Evolutionary conservation across 768 basidiomycete genomes (phyloP), one percentile per base, ranked within the genome.

Genomic region (Clitopilus hobsonii): DNA sequence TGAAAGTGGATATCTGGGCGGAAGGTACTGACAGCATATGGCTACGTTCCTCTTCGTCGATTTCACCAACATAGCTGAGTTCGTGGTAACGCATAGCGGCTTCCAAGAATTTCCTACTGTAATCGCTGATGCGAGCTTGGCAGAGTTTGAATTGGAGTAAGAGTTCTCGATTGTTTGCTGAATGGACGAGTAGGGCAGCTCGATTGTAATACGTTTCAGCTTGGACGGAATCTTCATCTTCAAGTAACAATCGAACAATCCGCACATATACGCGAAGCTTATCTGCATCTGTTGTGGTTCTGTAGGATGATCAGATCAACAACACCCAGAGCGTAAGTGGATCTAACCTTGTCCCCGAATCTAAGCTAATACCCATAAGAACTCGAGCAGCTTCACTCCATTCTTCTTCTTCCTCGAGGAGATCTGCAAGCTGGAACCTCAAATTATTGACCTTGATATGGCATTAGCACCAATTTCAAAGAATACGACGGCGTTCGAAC

Each of bases 161-260:
- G 13, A 87, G 89, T 66, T 88, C 90, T 62, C 83, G 85, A 71
- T 98, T 86, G 14, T 75, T 77, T 32, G 89, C 83, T 14, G 86
- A 83, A 67, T 94, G 89, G 22, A 92, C 86, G 20, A 98, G 81
- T 20, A 94, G 82, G 1, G 94, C 91, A 18, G 97, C 97, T 54
- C 97, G 90, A 65, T 95, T 96, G 70, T 96, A 96, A 71, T 94
- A 98, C 1, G 94, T 91, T 67, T 98, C 96, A n/a, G 97, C 97
- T 69, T 94, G 91, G 1, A 95, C 89, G 3, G 91, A 93, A 65
- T 99, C 96, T 67, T 96, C 94, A 54, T 97, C 94, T 74, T 99
- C 96, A 28, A 99, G 80, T 18, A 97, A 80, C 5, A 98, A 79
- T 16, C 97, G 87, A 52, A 98, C 91, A 60, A 98, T 96, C 55